Evolutionary conservation across 2,329 filamentous ascomycete genomes (phyloP).

Genomic region (Elsinoe fawcettii): DNA sequence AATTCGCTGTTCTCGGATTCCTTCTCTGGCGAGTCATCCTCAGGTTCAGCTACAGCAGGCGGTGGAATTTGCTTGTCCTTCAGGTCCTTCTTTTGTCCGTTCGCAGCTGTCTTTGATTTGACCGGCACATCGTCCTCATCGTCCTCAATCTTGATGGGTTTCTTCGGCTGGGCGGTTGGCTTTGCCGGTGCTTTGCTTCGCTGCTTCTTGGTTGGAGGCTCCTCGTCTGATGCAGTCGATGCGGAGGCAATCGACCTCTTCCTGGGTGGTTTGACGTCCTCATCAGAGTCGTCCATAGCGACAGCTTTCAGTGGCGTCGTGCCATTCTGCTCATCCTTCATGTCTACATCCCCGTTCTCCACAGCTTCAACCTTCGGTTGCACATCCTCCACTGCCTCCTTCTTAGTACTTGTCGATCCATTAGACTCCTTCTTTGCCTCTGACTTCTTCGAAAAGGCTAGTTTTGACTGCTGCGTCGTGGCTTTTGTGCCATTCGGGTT

Average conservation of each 20-base stretch:
- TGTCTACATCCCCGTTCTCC: conserved; percentile 25
- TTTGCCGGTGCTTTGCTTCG: conserved; percentile 24
- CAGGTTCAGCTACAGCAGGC: conserved; percentile 39
- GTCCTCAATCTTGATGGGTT: conserved; percentile 25
- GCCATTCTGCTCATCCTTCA: conserved; percentile 24
- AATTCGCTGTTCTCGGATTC: conserved; percentile 7
- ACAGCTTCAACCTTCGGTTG: conserved; percentile 22
- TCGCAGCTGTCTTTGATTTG: conserved; percentile 15
- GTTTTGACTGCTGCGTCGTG: conserved; percentile 64
- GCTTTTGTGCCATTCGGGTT: conserved; percentile 53
- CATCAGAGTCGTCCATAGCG: conserved; percentile 18
- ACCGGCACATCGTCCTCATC: conserved; percentile 1
- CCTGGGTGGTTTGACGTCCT: neutral
- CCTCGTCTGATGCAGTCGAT: conserved; percentile 21
- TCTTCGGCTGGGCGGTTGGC: conserved; percentile 20
- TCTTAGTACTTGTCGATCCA: conserved; percentile 20
- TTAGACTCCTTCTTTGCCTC: conserved; percentile 17
- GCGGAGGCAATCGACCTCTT: conserved; percentile 11
- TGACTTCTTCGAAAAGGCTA: conserved; percentile 56
- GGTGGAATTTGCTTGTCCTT: conserved; percentile 19
- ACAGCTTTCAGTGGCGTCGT: conserved; percentile 17
- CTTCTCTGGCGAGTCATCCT: conserved; percentile 19
- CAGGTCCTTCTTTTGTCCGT: conserved; percentile 24
- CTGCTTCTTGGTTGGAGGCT: conserved; percentile 31
- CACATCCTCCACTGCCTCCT: conserved; percentile 17